Evolutionary conservation across 495 filamentous ascomycete genomes (phyloP).

Genomic region (Lepraria neglecta): DNA sequence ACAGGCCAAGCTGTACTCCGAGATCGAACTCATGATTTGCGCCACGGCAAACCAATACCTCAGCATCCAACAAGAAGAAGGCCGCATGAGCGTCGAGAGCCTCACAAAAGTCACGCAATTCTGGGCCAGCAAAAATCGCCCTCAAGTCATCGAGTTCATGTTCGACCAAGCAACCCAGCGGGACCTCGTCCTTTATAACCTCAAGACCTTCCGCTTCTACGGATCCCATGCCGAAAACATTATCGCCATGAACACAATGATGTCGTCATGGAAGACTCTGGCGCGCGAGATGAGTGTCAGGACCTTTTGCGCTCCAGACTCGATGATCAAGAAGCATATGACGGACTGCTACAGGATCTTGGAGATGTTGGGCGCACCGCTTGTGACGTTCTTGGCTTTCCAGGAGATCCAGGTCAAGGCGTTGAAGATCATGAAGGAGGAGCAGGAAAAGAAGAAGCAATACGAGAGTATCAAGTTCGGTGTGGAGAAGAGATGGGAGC

Average conservation of each 20-base stretch:
- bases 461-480: slow-evolving; percentile 29
- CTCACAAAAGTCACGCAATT: slow-evolving; percentile 40
- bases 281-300: slow-evolving; percentile 48
- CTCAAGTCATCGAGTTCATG: slow-evolving; percentile 49
- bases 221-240: slow-evolving; percentile 38
- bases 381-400: slow-evolving; percentile 37
- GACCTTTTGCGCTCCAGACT: slow-evolving; percentile 51
- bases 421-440: slow-evolving; percentile 32
- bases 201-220: slow-evolving; percentile 44
- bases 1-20: slow-evolving; percentile 49
- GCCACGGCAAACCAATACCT: slow-evolving; percentile 48
- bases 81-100: slow-evolving; percentile 43
- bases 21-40: slow-evolving; percentile 51
- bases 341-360: slow-evolving; percentile 48
- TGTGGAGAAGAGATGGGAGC: slow-evolving; percentile 23
- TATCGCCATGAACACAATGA: slow-evolving; percentile 41
- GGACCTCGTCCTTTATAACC: slow-evolving; percentile 46
- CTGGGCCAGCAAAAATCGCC: slow-evolving; percentile 48
- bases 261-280: slow-evolving; percentile 48
- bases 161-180: slow-evolving; percentile 53
- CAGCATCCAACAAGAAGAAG: slow-evolving; percentile 39
- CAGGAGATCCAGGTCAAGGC: slow-evolving; percentile 35
- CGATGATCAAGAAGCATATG: slow-evolving; percentile 48
- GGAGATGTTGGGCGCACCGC: slow-evolving; percentile 46
- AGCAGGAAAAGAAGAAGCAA: slow-evolving; percentile 27